These are phyloP conservation scores for Madurella fahalii DNA, from an alignment of 2,329 filamentous ascomycete species.

Conservation along the genomic window DNA sequence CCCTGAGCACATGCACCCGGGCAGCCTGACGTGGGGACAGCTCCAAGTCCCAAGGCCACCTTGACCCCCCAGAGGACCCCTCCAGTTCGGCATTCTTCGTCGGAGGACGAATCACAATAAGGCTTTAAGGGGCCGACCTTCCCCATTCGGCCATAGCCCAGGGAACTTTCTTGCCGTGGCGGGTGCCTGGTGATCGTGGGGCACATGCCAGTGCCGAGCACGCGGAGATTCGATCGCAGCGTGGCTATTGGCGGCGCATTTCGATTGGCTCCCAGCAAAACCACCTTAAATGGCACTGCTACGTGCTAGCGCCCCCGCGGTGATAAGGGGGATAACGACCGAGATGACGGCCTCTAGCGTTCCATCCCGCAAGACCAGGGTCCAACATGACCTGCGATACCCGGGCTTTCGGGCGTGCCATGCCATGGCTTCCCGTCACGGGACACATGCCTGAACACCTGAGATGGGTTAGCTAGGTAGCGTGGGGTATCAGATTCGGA, in stretches of 20 bases:
- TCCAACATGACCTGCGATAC: background rate
- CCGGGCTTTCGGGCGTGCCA: background rate
- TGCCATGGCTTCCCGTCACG: background rate
- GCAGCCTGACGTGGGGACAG: background rate
- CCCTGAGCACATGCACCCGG: background rate
- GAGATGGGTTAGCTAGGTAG: background rate
- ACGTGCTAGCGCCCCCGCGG: background rate
- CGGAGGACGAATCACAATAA: conserved; percentile 3
- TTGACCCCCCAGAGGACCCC: background rate
- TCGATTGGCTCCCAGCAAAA: conserved; percentile 2
- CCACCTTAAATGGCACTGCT: background rate
- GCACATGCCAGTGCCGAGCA: conserved; percentile 2
- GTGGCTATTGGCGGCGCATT: background rate
- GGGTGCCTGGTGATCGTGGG: conserved; percentile 7
- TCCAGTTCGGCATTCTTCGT: background rate
- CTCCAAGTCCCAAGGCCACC: background rate
- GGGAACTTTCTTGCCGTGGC: background rate
- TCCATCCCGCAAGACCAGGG: background rate
- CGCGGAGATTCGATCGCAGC: background rate
- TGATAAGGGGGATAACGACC: background rate
- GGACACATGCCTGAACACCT: background rate
- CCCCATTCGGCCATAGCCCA: background rate
- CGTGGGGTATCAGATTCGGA: background rate
- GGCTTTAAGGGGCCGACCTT: conserved; percentile 2
- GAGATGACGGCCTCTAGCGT: background rate